Evolutionary conservation across 371 early-diverging fungal genomes (phyloP).

Genomic region (Apophysomyces trapeziformis): DNA sequence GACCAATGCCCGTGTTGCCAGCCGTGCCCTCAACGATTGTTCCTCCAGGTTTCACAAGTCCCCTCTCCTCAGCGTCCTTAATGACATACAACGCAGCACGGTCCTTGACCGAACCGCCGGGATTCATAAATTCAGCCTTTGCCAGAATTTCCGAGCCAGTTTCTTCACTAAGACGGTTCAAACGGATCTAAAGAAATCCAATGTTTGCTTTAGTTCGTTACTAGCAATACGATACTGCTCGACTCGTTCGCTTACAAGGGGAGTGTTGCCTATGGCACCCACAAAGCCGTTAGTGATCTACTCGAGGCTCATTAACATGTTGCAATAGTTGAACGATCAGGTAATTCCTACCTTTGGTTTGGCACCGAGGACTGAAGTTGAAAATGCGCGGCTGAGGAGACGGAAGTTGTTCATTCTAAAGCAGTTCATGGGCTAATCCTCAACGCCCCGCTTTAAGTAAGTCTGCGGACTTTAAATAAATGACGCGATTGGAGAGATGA

Average conservation of each 20-base stretch:
- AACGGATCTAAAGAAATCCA: conserved; percentile 60
- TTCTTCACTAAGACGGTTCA: conserved; percentile 76
- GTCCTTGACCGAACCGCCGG: conserved; percentile 98
- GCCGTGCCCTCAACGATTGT: conserved; percentile 97
- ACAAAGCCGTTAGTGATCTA: conserved; percentile 77
- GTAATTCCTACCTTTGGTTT: conserved; percentile 31
- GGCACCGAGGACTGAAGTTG: conserved; percentile 49
- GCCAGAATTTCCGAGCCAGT: conserved; percentile 89
- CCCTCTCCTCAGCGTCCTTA: conserved; percentile 90
- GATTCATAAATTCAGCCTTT: conserved; percentile 98
- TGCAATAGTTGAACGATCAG: not conserved
- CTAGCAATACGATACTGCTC: too few relatives aligned
- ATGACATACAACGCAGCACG: conserved; percentile 93
- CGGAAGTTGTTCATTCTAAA: conserved; percentile 42
- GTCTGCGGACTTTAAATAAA: conserved; percentile 9
- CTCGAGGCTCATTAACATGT: not conserved
- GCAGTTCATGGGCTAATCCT: conserved; percentile 8
- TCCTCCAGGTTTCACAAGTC: conserved; percentile 86
- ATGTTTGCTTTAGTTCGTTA: not conserved
- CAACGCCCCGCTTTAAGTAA: not conserved
- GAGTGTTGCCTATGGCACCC: conserved; percentile 95
- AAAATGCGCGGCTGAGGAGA: conserved; percentile 42
- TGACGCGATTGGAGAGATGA: conserved; percentile 15
- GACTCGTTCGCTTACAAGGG: conserved; percentile 66
- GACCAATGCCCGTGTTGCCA: conserved; percentile 96